A percentile compares a stretch with the other conserved stretches of the same genome.
phyloP scores from a whole-genome alignment of 2,329 filamentous ascomycete species.

The Ophiostoma tasmaniense region DNA sequence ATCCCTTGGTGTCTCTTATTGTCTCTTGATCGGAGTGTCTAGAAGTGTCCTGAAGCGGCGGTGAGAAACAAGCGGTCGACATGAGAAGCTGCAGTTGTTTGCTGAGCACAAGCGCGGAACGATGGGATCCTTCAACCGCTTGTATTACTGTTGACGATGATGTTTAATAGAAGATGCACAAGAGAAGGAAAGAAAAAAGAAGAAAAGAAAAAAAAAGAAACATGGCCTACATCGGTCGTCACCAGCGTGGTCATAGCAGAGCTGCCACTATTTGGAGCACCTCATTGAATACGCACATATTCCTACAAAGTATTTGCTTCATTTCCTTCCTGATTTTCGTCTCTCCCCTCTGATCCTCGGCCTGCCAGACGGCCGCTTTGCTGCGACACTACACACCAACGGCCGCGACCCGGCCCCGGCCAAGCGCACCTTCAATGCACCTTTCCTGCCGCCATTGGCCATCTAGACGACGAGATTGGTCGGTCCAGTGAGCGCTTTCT shows the following conservation, averaged over 20 bases:
- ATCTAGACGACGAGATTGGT: neutral
- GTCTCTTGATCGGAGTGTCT: too few species aligned
- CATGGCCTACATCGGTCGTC: too few species aligned
- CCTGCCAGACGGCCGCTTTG: neutral
- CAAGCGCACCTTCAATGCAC: neutral
- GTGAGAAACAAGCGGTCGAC: neutral
- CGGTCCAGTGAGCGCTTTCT: too few species aligned
- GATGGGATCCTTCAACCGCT: too few species aligned
- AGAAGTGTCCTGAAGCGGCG: neutral
- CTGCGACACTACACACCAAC: neutral
- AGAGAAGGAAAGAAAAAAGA: too few species aligned
- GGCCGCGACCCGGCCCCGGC: slow-evolving; percentile 2
- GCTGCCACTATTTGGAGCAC: too few species aligned
- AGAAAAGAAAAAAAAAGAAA: too few species aligned
- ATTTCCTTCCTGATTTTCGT: neutral
- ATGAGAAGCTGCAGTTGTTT: neutral
- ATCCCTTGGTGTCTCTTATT: neutral
- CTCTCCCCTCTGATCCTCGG: neutral
- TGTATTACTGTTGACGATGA: too few species aligned
- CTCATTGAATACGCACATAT: neutral
- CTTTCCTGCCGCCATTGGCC: neutral
- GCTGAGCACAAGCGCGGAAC: neutral
- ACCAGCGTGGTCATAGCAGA: too few species aligned
- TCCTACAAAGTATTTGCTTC: neutral
- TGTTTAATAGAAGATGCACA: too few species aligned